Evolutionary conservation across 192 early-diverging fungal genomes (phyloP).

Genomic region (Umbelopsis isabellina): DNA sequence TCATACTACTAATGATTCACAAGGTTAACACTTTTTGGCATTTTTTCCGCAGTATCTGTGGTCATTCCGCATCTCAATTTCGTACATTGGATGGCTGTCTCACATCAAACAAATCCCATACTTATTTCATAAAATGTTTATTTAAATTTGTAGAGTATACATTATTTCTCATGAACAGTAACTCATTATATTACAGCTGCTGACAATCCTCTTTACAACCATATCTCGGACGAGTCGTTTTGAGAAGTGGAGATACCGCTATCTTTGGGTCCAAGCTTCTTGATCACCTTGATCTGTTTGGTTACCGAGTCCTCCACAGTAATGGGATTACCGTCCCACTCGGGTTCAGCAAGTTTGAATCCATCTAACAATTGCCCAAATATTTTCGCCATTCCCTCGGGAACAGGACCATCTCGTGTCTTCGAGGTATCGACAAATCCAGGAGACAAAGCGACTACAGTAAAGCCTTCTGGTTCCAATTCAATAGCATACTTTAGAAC

Average conservation of each 20-base stretch:
- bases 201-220: too few relatives aligned
- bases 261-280: neutral
- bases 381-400: neutral
- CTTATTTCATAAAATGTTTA: too few relatives aligned
- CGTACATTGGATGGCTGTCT: too few relatives aligned
- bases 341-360: neutral
- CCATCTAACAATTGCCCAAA: neutral
- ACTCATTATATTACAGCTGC: too few relatives aligned
- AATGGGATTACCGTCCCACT: slow-evolving; percentile 15
- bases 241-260: neutral
- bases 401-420: neutral
- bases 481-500: slow-evolving; percentile 13
- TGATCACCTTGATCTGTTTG: neutral
- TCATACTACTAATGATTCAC: too few relatives aligned
- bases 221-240: neutral
- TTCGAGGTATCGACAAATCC: slow-evolving; percentile 1
- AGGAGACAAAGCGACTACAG: neutral
- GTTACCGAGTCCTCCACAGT: slow-evolving; percentile 1
- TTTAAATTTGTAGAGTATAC: too few relatives aligned
- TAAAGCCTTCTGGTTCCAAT: neutral
- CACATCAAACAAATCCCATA: too few relatives aligned
- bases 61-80: too few relatives aligned
- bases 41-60: too few relatives aligned
- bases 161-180: too few relatives aligned
- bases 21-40: too few relatives aligned